A percentile compares a stretch with the other conserved stretches of the same genome.
These are phyloP conservation scores for Casuarina glauca DNA, from an alignment of 306 rosid genomes.

Conservation along the genomic window DNA sequence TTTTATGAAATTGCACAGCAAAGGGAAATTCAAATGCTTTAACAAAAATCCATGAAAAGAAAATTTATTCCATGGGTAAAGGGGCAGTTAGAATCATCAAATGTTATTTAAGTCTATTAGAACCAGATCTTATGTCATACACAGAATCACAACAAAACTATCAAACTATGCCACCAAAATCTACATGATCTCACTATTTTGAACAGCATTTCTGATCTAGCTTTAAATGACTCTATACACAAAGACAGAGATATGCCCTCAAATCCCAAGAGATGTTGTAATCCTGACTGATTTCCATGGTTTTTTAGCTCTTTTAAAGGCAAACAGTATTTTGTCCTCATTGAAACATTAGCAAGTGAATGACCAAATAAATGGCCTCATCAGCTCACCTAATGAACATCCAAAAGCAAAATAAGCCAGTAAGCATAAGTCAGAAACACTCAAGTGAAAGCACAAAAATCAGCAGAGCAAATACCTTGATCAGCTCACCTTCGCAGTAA, in stretches of 20 bases:
- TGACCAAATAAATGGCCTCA: neutral
- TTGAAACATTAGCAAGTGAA: neutral
- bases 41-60: conserved; percentile 10
- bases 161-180: neutral
- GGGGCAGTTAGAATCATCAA: neutral
- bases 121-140: neutral
- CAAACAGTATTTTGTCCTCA: neutral
- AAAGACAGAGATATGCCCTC: neutral
- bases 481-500: conserved; percentile 76
- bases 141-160: conserved; percentile 5
- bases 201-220: neutral
- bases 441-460: neutral
- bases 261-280: neutral
- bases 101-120: neutral
- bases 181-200: neutral
- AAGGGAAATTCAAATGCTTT: neutral
- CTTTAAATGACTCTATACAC: neutral
- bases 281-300: neutral
- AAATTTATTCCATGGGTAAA: conserved; percentile 3
- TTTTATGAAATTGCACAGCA: neutral
- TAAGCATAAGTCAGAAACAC: neutral
- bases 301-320: neutral
- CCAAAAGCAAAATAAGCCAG: neutral
- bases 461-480: conserved; percentile 50
- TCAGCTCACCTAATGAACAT: neutral